Evolutionary conservation across 148 eudicot genomes (phyloP).

Genomic region (Amaranthus hypochondriacus): DNA sequence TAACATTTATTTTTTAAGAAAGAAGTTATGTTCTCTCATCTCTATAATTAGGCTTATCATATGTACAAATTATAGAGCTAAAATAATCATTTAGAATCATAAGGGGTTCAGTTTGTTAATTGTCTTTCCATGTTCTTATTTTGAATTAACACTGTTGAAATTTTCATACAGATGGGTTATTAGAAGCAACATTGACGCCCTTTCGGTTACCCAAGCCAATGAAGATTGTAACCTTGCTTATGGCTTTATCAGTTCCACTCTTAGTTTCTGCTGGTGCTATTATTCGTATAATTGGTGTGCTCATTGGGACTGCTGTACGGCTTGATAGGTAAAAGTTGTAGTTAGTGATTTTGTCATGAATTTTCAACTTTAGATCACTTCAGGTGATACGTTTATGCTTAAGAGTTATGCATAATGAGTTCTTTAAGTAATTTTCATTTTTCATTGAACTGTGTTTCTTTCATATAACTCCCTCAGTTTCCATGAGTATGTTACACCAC

Average conservation of each 20-base stretch:
- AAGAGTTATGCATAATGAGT: too few species aligned
- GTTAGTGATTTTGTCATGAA: not conserved
- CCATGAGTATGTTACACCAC: too few species aligned
- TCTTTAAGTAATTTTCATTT: too few species aligned
- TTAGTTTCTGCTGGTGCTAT: conserved; percentile 72
- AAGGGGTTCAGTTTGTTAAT: not conserved
- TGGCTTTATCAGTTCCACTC: conserved; percentile 67
- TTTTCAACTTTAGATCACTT: too few species aligned
- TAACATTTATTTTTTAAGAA: too few species aligned
- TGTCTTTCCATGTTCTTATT: not conserved
- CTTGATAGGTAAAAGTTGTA: conserved; percentile 59
- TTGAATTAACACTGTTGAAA: conserved; percentile 7
- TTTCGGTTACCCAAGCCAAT: conserved; percentile 76
- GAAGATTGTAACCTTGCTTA: conserved; percentile 67
- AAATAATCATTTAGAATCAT: not conserved
- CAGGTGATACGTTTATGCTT: too few species aligned
- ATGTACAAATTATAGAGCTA: too few species aligned
- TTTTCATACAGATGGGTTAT: conserved; percentile 70
- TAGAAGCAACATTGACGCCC: conserved; percentile 95
- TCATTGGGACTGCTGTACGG: conserved; percentile 73
- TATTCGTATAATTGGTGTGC: conserved; percentile 49
- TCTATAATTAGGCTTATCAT: too few species aligned
- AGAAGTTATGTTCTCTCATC: too few species aligned
- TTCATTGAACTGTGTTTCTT: too few species aligned
- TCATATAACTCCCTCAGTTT: too few species aligned